These are phyloP conservation scores for Spiraea crenata DNA, from an alignment of 331 rosid genomes.

Conservation along the genomic window DNA sequence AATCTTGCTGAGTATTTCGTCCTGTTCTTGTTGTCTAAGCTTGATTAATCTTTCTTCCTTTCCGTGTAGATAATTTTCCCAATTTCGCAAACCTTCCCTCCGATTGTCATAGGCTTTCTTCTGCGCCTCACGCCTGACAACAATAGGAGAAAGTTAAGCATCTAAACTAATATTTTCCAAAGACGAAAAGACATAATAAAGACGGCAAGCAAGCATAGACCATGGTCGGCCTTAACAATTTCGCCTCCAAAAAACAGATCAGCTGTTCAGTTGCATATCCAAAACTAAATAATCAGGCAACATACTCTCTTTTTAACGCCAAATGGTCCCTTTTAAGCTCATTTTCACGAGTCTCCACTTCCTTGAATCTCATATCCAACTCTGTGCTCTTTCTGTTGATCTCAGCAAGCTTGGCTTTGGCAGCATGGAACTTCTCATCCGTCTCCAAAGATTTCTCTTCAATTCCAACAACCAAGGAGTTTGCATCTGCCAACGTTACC, in stretches of 20 bases:
- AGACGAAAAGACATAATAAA: too few species aligned
- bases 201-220: too few species aligned
- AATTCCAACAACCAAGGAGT: conserved; percentile 60
- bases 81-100: conserved; percentile 67
- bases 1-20: too few species aligned
- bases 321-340: conserved; percentile 63
- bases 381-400: conserved; percentile 61
- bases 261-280: background rate
- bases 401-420: conserved; percentile 77
- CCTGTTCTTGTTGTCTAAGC: conserved; percentile 12
- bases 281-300: background rate
- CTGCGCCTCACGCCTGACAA: conserved; percentile 68
- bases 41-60: conserved; percentile 56
- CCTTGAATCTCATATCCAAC: conserved; percentile 70
- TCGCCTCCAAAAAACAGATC: too few species aligned
- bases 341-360: conserved; percentile 68
- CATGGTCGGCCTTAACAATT: too few species aligned
- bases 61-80: conserved; percentile 72
- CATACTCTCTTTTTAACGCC: conserved; percentile 70
- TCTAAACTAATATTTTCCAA: too few species aligned
- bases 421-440: conserved; percentile 63
- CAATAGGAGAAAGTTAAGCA: conserved; percentile 10
- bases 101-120: conserved; percentile 54
- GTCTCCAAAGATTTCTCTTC: conserved; percentile 67
- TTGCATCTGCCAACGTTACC: conserved; percentile 64